Percentiles rank a stretch among this genome's conserved stretches.
Conservation (phyloP, 1,284 basidiomycete genomes). For the Ustilago cynodontis region DNA sequence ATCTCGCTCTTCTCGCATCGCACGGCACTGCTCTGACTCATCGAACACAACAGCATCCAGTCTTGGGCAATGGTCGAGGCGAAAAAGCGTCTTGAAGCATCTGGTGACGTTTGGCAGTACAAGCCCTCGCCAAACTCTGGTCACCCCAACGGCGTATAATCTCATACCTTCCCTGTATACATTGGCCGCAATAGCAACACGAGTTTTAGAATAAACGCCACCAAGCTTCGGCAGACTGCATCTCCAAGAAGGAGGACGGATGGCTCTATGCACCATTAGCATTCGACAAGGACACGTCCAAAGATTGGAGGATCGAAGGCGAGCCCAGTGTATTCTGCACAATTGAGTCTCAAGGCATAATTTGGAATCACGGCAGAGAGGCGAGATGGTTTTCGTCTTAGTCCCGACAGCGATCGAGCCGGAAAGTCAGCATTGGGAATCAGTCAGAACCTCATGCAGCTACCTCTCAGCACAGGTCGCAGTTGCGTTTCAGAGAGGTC, state of each 20-base stretch:
- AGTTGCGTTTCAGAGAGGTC: neutral
- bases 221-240: neutral
- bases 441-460: neutral
- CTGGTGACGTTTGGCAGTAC: slow-evolving; percentile 65
- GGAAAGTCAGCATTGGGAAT: neutral
- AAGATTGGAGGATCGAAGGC: no score
- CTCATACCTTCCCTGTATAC: neutral
- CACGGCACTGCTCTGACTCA: neutral
- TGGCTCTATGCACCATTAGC: no score
- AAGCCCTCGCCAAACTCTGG: slow-evolving; percentile 67
- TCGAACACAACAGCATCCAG: slow-evolving; percentile 54
- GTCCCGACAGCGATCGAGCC: no score
- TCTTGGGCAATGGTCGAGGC: slow-evolving; percentile 67
- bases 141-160: slow-evolving; percentile 54
- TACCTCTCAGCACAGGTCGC: neutral
- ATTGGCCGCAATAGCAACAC: slow-evolving; percentile 14
- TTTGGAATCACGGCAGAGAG: no score
- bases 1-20: neutral
- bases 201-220: neutral
- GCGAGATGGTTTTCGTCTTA: no score
- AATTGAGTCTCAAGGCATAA: no score
- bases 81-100: slow-evolving; percentile 65
- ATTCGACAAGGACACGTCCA: no score
- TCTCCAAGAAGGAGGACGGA: neutral
- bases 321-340: no score